Evolutionary conservation across 495 filamentous ascomycete species (phyloP).

Genomic region (Eremomyces bilateralis): DNA sequence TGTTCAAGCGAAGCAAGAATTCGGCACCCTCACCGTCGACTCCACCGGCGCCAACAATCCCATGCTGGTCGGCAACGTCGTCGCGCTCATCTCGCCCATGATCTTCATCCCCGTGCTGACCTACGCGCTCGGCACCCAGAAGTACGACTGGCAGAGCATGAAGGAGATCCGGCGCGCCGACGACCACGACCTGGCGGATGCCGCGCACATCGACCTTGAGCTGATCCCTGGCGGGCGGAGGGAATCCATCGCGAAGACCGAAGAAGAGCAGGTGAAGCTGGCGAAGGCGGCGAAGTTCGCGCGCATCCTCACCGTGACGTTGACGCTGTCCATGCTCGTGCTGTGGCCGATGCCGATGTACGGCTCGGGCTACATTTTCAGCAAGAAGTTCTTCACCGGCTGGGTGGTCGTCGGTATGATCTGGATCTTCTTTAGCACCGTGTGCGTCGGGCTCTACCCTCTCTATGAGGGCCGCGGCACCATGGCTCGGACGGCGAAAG

Average conservation of each 20-base stretch:
- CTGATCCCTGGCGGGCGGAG: conserved; percentile 33
- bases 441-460: conserved; percentile 55
- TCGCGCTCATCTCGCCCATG: conserved; percentile 58
- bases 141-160: conserved; percentile 58
- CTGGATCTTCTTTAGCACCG: conserved; percentile 61
- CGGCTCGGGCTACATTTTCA: conserved; percentile 68
- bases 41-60: conserved; percentile 70
- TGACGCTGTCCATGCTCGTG: conserved; percentile 59
- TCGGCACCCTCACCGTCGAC: conserved; percentile 45
- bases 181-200: conserved; percentile 32
- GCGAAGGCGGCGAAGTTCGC: conserved; percentile 56
- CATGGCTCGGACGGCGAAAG: conserved; percentile 37
- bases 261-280: conserved; percentile 34
- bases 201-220: conserved; percentile 50
- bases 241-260: conserved; percentile 19
- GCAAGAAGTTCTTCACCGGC: conserved; percentile 77
- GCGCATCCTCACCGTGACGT: conserved; percentile 47
- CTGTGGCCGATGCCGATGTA: conserved; percentile 96
- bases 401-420: conserved; percentile 74
- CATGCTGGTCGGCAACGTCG: conserved; percentile 74
- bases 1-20: conserved; percentile 64
- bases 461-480: conserved; percentile 59
- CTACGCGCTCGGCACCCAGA: conserved; percentile 35
- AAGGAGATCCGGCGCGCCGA: conserved; percentile 62
- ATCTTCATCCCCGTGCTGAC: conserved; percentile 66